Evolutionary conservation across 1,139 yeast species (phyloP), one percentile per base, ranked within the genome.

Genomic region (Candida mesenterica): DNA sequence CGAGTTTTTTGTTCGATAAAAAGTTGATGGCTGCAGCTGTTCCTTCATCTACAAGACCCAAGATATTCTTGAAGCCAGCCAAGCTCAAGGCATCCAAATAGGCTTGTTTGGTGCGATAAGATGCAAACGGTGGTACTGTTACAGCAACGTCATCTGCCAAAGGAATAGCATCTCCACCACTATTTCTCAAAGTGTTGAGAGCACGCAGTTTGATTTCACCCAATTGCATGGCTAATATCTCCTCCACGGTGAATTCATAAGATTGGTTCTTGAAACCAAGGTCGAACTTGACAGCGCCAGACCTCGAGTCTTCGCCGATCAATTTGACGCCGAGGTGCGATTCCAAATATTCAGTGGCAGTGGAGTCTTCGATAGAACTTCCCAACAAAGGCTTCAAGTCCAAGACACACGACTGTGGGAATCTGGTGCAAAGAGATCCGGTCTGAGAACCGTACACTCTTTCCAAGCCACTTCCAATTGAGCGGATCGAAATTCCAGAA

Each of bases 11-110:
- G 25, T 70, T 72, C 28, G 82, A 69, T 14, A 77, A 72, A 55
- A 79, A 89, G 54, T 89, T 88, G 32, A 87, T 65, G 1, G 96
- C 96, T 15, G 88, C 92, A 2, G 97, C 90, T 13, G 88, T 66
- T 13, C 97, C 97, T 56, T 92, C 97, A 52, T 86, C 92, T 2
- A 90, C 84, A 34, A 88, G 65, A 1, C 84, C 78, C 43, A 83
- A 72, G 15, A 81, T 72, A 27, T 74, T 71, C 15, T 65, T 50
- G 46, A 85, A 65, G 15, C 83, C 87, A 2, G 96, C 85, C 37
- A 87, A 65, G 31, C 75, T 75, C 29, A 84, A 82, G 3, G 94
- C 79, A 50, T 88, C 96, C 30, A 74, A 63, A 33, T 88, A 62
- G 0, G 96, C 86, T 31, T 66, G 68, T 51, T 96, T 77, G 52